A percentile compares a stretch with the other conserved stretches of the same genome.
phyloP scores from a whole-genome alignment of 352 stramenopile genomes.

The Peronospora farinosa region DNA sequence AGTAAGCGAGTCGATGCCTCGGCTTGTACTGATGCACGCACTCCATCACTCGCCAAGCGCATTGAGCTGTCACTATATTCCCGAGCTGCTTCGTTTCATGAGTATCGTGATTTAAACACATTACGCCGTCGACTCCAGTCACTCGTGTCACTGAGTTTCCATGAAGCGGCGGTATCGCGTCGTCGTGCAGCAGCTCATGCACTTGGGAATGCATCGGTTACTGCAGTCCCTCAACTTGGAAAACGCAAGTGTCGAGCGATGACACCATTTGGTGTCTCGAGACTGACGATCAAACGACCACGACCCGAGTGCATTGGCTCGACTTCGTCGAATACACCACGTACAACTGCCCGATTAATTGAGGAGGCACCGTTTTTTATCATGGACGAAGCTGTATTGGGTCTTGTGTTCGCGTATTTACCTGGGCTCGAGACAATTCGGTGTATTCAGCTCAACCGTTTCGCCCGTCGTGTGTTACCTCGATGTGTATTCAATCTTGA shows the following conservation, averaged over 20 bases:
- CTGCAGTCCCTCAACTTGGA: slow-evolving; percentile 32
- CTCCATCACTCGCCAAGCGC: slow-evolving; percentile 76
- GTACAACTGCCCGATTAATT: slow-evolving; percentile 11
- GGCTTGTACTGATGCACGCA: slow-evolving; percentile 43
- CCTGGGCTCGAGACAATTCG: slow-evolving; percentile 57
- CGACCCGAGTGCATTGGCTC: slow-evolving; percentile 29
- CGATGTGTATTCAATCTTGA: slow-evolving; percentile 52
- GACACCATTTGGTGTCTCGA: slow-evolving; percentile 48
- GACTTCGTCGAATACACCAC: slow-evolving; percentile 17
- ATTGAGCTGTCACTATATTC: slow-evolving; percentile 85
- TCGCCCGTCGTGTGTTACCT: slow-evolving; percentile 49
- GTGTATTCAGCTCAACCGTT: slow-evolving; percentile 58
- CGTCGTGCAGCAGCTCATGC: slow-evolving; percentile 22
- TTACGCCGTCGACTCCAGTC: slow-evolving; percentile 72
- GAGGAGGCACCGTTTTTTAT: slow-evolving; percentile 44
- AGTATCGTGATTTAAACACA: slow-evolving; percentile 84
- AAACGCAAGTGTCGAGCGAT: slow-evolving; percentile 43
- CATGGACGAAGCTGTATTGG: slow-evolving; percentile 67
- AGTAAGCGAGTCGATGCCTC: slow-evolving; percentile 43
- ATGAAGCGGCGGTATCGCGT: slow-evolving; percentile 69
- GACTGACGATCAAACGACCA: slow-evolving; percentile 53
- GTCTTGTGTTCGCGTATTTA: slow-evolving; percentile 62
- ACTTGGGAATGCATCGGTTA: slow-evolving; percentile 12
- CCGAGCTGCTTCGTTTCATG: slow-evolving; percentile 68
- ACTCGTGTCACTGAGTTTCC: slow-evolving; percentile 82